These are phyloP conservation scores for Aciculoconidium aculeatum DNA, from an alignment of 805 yeast genomes.

Conservation along the genomic window DNA sequence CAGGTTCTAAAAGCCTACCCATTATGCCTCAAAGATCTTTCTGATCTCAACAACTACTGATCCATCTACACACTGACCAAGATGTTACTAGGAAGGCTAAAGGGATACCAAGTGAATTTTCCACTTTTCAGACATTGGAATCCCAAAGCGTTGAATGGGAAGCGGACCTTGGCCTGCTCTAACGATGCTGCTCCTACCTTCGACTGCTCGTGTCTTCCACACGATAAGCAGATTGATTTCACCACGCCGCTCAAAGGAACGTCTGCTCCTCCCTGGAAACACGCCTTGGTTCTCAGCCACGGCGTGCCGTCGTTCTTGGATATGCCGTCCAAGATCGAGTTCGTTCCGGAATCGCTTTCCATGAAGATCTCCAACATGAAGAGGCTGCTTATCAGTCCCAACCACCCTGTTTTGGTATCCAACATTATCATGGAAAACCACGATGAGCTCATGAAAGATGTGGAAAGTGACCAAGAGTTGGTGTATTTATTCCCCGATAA, in stretches of 20 bases:
- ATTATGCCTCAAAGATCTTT: no score
- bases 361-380: conserved; percentile 32
- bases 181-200: no score
- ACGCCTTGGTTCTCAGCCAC: conserved; percentile 48
- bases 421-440: conserved; percentile 31
- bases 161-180: no score
- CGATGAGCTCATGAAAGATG: conserved; percentile 3
- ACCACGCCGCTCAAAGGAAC: conserved; percentile 41
- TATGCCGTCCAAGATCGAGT: conserved; percentile 50
- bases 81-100: no score
- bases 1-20: no score
- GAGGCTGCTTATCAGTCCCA: conserved; percentile 30
- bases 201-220: conserved; percentile 37
- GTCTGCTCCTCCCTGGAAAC: conserved; percentile 48
- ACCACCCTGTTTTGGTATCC: conserved; percentile 47
- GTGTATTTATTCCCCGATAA: conserved; percentile 55
- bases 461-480: conserved; percentile 12
- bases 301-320: conserved; percentile 25
- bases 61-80: no score
- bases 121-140: no score
- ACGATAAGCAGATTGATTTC: conserved; percentile 35
- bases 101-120: no score
- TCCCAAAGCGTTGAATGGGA: no score
- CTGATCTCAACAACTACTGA: no score
- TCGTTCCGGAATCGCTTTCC: conserved; percentile 39